phyloP scores from a whole-genome alignment of 1,284 basidiomycete genomes.

The Pyrrhoderma lamaoense region DNA sequence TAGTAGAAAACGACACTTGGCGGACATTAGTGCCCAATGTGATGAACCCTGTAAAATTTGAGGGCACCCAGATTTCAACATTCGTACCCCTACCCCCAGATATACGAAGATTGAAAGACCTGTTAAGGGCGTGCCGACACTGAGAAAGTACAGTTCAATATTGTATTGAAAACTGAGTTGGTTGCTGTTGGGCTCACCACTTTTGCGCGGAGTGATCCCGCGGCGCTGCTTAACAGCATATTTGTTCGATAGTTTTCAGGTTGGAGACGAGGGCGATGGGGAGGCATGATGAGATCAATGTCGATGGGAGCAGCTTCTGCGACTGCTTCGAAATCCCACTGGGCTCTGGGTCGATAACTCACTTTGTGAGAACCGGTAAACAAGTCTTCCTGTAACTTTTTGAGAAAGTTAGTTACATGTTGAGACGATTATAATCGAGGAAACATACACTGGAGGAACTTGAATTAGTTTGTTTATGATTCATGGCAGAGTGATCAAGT shows the following conservation, averaged over 20 bases:
- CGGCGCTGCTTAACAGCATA: slow-evolving; percentile 52
- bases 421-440: too few species aligned
- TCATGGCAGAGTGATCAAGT: too few species aligned
- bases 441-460: too few species aligned
- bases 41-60: slow-evolving; percentile 65
- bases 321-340: slow-evolving; percentile 60
- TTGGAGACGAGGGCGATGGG: slow-evolving; percentile 66
- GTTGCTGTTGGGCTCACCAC: slow-evolving; percentile 39
- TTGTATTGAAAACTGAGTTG: background rate
- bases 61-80: slow-evolving; percentile 66
- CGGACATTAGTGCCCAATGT: slow-evolving; percentile 36
- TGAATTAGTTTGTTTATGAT: too few species aligned
- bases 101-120: slow-evolving; percentile 59
- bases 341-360: slow-evolving; percentile 43
- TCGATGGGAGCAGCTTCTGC: slow-evolving; percentile 46
- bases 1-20: slow-evolving; percentile 52
- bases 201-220: slow-evolving; percentile 56
- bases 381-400: slow-evolving; percentile 13
- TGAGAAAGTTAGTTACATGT: too few species aligned
- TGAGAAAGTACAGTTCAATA: slow-evolving; percentile 23
- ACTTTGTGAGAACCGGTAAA: slow-evolving; percentile 44
- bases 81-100: slow-evolving; percentile 46
- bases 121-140: slow-evolving; percentile 59
- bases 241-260: slow-evolving; percentile 60
- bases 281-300: slow-evolving; percentile 59